Evolutionary conservation across 2,329 filamentous ascomycete species (phyloP).

Genomic region (Paecilomyces sp.): DNA sequence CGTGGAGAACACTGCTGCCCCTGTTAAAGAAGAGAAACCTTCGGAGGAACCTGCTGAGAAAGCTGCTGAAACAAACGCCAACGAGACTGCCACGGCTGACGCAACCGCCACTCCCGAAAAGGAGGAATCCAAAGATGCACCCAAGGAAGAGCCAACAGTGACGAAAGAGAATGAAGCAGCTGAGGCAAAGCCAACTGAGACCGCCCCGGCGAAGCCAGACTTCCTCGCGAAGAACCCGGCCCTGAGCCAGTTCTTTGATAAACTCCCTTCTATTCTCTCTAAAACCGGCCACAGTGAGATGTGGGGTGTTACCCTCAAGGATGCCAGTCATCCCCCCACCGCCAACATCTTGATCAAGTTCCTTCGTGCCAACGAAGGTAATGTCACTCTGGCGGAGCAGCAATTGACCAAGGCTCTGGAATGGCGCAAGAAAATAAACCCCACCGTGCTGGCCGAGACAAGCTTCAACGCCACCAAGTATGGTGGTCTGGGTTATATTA

Average conservation of each 20-base stretch:
- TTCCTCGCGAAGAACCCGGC: slow-evolving; percentile 32
- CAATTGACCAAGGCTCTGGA: slow-evolving; percentile 73
- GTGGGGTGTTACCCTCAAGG: slow-evolving; percentile 69
- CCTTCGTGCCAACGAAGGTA: slow-evolving; percentile 78
- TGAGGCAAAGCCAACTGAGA: slow-evolving; percentile 12
- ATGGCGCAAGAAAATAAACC: slow-evolving; percentile 74
- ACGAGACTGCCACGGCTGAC: slow-evolving; percentile 2
- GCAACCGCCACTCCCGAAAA: slow-evolving; percentile 3
- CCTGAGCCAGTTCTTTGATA: slow-evolving; percentile 51
- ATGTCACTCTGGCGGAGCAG: slow-evolving; percentile 64
- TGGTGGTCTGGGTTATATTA: slow-evolving; percentile 71
- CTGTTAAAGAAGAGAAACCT: slow-evolving; percentile 1
- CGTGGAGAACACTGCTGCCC: slow-evolving; percentile 1
- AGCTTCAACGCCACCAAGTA: slow-evolving; percentile 65
- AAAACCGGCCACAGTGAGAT: slow-evolving; percentile 64
- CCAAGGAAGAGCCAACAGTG: slow-evolving; percentile 6
- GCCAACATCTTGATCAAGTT: slow-evolving; percentile 88
- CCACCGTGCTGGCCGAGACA: slow-evolving; percentile 56
- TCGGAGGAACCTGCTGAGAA: slow-evolving; percentile 4
- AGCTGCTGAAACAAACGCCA: slow-evolving; percentile 4
- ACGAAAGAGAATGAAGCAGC: slow-evolving; percentile 7
- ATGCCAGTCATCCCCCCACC: slow-evolving; percentile 58
- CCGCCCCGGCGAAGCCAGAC: slow-evolving; percentile 17
- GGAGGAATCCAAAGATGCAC: slow-evolving; percentile 5
- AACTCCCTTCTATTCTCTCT: slow-evolving; percentile 52